Base-by-base conservation (phyloP, 164 flowering plant genomes). In the Berberis vulgaris region DNA sequence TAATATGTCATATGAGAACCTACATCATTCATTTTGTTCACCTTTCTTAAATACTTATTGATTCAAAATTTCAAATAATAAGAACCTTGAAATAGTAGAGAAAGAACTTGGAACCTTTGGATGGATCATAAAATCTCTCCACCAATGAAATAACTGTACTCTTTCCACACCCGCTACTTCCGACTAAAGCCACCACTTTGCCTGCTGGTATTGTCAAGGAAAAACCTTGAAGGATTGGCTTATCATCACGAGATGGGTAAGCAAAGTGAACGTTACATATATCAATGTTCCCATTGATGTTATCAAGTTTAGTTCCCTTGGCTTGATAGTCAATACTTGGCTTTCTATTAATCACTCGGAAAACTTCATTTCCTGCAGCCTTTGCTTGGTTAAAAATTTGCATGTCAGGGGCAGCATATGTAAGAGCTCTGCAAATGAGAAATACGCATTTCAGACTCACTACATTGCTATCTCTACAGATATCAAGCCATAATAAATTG, bases 151-250 rank as follows among this genome's bases (percentile, higher is more conserved):
- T 77, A 50, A 83, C 60, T 12, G 86, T 85, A 71, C 89, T 85
- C 75, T 88, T 88, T 58, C 91, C 87, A 65, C 86, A 88, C 2
- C 95, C 87, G 54, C 91, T 85, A 43, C 85, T 80, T 42, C 95
- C 95, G 40, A 88, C 95, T 54, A 88, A 71, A 11, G 86, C 91
- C 63, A 83, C 81, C 45, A 76, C 81, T 72, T 82, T 85, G 69
- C 88, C 87, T 10, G 90, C 82, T 59, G 83, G 86, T 59, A 87
- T 79, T n/a, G 80, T 73, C 76, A 84, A 60, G 1, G 88, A 78
- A 57, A 87, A 82, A 1, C 87, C 89, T 65, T 76, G 70, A 55
- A 87, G 85, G 43, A 87, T 71, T 41, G 53, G 2, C 40, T 69
- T 76, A 0, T 84, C 82, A 6, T 40, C 65, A 38, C 89, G 71